Conservation (phyloP, 2,329 filamentous ascomycete genomes). For the Botryotinia calthae region DNA sequence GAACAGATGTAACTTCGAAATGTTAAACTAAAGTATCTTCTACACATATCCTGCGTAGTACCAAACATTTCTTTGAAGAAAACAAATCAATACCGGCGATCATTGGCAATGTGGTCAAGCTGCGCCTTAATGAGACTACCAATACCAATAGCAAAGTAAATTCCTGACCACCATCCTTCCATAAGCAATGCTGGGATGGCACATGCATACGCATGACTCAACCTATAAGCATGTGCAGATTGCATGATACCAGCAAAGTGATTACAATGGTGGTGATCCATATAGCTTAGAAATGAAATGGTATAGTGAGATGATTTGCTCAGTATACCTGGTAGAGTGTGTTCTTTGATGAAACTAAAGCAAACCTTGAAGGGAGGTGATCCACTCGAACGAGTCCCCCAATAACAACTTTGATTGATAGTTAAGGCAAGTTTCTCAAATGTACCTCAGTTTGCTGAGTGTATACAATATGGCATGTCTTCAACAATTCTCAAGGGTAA, state of each 20-base stretch:
- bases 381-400: no score
- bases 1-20: neutral
- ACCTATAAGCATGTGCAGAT: neutral
- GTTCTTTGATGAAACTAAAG: no score
- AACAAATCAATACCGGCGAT: neutral
- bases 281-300: neutral
- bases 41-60: fast-evolving
- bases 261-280: neutral
- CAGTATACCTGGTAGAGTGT: no score
- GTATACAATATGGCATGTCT: no score
- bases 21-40: neutral
- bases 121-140: neutral
- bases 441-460: no score
- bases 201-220: neutral
- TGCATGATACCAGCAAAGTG: neutral
- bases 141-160: neutral
- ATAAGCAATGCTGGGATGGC: neutral
- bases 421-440: no score
- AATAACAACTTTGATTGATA: no score
- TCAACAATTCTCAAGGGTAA: neutral
- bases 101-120: neutral
- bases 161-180: neutral
- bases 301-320: no score
- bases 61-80: neutral
- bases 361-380: no score